Base-by-base conservation (phyloP, 306 rosid genomes). In the Dryas drummondii region DNA sequence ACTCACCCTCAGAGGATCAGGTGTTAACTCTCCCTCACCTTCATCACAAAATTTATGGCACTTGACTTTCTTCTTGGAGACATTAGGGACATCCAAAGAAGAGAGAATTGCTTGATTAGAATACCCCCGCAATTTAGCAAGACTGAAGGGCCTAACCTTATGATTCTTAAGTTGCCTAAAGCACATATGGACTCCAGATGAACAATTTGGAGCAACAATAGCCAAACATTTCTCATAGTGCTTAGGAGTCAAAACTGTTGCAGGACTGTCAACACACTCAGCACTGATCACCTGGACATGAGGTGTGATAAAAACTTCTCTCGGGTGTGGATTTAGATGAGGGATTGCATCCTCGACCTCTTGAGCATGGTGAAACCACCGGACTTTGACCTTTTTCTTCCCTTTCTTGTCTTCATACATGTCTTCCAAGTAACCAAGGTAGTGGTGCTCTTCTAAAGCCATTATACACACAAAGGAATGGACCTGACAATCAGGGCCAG, bases 401-500 rank as follows among this genome's bases (percentile, higher is more conserved):
- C 86, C 85, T 83, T 88, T 90, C 83, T 87, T 87, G 82, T 92
- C 92, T 84, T 90, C 97, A 74, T 90, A 90, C 91, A 92, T 86
- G 82, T 92, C 97, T 87, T 92, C 97, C 87, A 92, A 60, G 82
- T 92, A 92, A 84, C 93, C 96, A 81, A 92, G 91, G 79, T 88
- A 84, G 22, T 79, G 83, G 50, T 56, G 64, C 66, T 80, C 91
- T 75, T 88, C 97, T 78, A 85, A 86, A 81, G 91, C 90, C 93
- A 90, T 88, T 59, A 92, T 75, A 72, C 80, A 87, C 17, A 90
- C 96, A 85, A 92, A 92, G 65, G 90, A 88, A 81, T 90, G 97
- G 68, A 90, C 97, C 97, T 92, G 77, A 60, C 77, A 66, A 72
- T 74, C 65, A 68, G 55, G 14, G 17, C 7, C 68, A 62, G 54